Base-by-base conservation (phyloP, 1,284 basidiomycete species). In the Takashimella tepidaria region DNA sequence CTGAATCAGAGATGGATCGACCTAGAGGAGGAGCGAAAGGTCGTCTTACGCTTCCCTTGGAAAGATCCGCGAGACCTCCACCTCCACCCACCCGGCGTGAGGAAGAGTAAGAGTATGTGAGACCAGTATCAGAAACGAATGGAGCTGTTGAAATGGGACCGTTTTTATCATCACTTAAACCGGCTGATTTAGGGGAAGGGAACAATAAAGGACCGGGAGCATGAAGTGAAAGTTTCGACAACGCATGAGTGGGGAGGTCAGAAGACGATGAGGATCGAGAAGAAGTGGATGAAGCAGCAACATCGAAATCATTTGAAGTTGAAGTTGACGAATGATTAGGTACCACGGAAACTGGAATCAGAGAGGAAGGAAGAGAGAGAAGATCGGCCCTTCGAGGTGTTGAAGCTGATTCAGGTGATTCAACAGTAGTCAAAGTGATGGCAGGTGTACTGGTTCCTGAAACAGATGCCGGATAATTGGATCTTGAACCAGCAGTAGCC, bases 161-260 rank as follows among this genome's bases (percentile, higher is more conserved):
- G 31, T 8, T 8, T 8, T 8, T 8, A 8, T 8, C 8, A 16
- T 8, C 16, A 16, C 10, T 8, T 37, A 37, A 52, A 42, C 41
- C 54, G 22, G 54, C 31, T 26, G 43, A 47, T 46, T 49, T 13
- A 11, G 26, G 26, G 5, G 11, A 50, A 12, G 57, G 54, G n/a
- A 55, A 47, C 42, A 45, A 42, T 23, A 55, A 37, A 3, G 57
- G 57, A 21, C 52, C 23, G 13, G 56, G 53, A 13, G 23, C 37
- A 22, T 25, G 26, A 12, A 61, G 49, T 4, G 59, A 58, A 8
- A 61, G 46, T 13, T 47, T 44, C 1, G 59, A 46, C 40, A 61
- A 58, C n/a, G 57, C 59, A 22, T 51, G 47, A n/a, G 59, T 53
- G 13, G 59, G 56, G 2, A 51, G 50, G n/a, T 50, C 24, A 12